These are phyloP conservation scores for Orbilia brochopaga DNA, from an alignment of 2,329 filamentous ascomycete genomes.

Conservation along the genomic window DNA sequence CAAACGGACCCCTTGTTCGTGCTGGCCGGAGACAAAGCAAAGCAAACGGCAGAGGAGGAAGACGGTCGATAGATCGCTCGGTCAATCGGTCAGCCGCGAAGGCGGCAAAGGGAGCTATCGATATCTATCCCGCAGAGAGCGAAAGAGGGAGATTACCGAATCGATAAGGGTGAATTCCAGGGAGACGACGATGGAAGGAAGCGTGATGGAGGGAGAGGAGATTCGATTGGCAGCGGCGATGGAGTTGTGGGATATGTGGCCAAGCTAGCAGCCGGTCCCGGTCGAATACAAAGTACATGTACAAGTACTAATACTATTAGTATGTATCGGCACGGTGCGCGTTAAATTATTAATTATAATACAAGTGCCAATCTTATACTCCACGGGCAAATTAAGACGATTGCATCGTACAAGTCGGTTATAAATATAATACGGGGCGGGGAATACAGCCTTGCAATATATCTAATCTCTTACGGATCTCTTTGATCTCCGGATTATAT, in stretches of 20 bases:
- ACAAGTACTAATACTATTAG: too few relatives aligned
- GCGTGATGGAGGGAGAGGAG: background rate
- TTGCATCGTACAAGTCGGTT: too few relatives aligned
- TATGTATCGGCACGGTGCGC: too few relatives aligned
- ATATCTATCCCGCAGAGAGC: background rate
- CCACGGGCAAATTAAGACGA: too few relatives aligned
- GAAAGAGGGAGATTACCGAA: background rate
- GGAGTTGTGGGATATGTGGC: slow-evolving; percentile 47
- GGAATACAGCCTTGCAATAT: too few relatives aligned
- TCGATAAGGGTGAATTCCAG: background rate
- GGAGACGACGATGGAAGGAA: background rate
- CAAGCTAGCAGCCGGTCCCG: slow-evolving; percentile 7
- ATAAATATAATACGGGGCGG: too few relatives aligned
- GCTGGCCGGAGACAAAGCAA: background rate
- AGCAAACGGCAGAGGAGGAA: background rate
- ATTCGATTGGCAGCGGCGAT: background rate
- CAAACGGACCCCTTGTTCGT: slow-evolving; percentile 3
- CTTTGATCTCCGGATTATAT: too few relatives aligned
- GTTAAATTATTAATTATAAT: too few relatives aligned
- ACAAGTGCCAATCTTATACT: too few relatives aligned
- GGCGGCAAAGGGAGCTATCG: slow-evolving; percentile 3
- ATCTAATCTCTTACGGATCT: too few relatives aligned
- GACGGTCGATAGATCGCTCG: background rate
- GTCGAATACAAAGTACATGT: background rate
- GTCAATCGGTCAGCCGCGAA: background rate